Evolutionary conservation across 257 asterid genomes (phyloP), one percentile per base, ranked within the genome.

Genomic region (Rehmannia glutinosa): DNA sequence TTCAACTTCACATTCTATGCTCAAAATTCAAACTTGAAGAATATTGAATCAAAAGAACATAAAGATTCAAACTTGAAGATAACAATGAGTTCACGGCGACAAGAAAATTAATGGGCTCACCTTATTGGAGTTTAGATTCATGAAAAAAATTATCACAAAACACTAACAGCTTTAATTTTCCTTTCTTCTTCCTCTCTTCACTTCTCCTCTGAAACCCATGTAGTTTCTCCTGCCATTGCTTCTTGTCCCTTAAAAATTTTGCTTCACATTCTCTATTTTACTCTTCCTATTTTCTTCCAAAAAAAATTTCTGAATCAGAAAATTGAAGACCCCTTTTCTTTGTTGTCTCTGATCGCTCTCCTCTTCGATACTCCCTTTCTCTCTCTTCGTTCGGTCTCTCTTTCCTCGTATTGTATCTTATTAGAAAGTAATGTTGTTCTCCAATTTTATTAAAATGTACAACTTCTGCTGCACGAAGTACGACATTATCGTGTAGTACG

Each of bases 301-400:
- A n/a, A 70, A 23, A 5, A 41, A 9, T 39, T 69, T 51, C 71
- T 21, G 77, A 81, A 85, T 70, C 86, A 70, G 80, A 78, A 74
- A 79, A 77, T 70, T 77, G 84, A 84, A 79, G 81, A 76, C 91
- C 86, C 87, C 73, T 81, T 78, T 60, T 51, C 64, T 63, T 63
- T 72, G 74, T 64, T 71, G 78, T 83, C 84, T 65, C 85, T 73
- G 94, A 84, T 87, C 97, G 88, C 88, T 81, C 86, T 45, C 50
- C 81, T 56, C 78, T 68, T 54, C 81, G 79, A 66, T 57, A 67
- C 79, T 67, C 69, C 55, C 66, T 76, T 51, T 78, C 76, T 70
- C 82, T 66, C 78, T 69, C 62, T 67, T 74, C 71, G 10, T 9
- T 47, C 55, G 9, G 71, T 69, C 82, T 61, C 74, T 45, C 69